Evolutionary conservation across 176 grass and related monocot species (phyloP).

Genomic region (Triticum timopheevii): DNA sequence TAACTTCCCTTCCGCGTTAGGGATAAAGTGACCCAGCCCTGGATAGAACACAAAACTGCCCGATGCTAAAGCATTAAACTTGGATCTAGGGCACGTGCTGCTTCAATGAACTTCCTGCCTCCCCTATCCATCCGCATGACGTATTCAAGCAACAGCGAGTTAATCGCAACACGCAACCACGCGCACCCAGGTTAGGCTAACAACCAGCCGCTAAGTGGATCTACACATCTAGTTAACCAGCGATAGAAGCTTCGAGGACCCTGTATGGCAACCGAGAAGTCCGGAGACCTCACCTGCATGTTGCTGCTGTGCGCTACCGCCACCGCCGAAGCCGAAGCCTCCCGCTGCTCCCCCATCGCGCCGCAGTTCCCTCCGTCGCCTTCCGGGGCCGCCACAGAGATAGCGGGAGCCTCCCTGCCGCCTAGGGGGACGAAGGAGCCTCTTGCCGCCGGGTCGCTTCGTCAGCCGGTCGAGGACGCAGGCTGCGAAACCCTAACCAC

Average conservation of each 20-base stretch:
- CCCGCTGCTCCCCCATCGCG: slow-evolving; percentile 47
- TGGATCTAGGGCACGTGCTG: slow-evolving; percentile 38
- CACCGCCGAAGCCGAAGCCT: neutral
- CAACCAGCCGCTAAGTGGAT: slow-evolving; percentile 30
- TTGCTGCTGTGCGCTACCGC: slow-evolving; percentile 26
- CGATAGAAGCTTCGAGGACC: slow-evolving; percentile 18
- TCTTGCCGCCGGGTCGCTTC: neutral
- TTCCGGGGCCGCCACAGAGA: neutral
- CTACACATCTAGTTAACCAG: slow-evolving; percentile 6
- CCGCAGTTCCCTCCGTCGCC: neutral
- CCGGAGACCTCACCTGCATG: slow-evolving; percentile 42
- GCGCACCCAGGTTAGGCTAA: neutral
- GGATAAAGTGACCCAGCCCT: neutral
- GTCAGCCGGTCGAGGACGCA: slow-evolving; percentile 17
- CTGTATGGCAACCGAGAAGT: slow-evolving; percentile 22
- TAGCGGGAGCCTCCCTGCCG: neutral
- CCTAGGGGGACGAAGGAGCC: neutral
- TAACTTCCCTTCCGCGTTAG: neutral
- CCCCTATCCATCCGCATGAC: neutral
- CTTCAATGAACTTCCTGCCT: slow-evolving; percentile 12
- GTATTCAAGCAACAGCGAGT: slow-evolving; percentile 20
- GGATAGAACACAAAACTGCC: neutral
- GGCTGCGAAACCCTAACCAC: slow-evolving; percentile 69
- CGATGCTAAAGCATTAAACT: slow-evolving; percentile 26
- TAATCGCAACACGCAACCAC: slow-evolving; percentile 14